Evolutionary conservation across 176 grass and related monocot species (phyloP).

Genomic region (Echinochloa phyllopogon): DNA sequence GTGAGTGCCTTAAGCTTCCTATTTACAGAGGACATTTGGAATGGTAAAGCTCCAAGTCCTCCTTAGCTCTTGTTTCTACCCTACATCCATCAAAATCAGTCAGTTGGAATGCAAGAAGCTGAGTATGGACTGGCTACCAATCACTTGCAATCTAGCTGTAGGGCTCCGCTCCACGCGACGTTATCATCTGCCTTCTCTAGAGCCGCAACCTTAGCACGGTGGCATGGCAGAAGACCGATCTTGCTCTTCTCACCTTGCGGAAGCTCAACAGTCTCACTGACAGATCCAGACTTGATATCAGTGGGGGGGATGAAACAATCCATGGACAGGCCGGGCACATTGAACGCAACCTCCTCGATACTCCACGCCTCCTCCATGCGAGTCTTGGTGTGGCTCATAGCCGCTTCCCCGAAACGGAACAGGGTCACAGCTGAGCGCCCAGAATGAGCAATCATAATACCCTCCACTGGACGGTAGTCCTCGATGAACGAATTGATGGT

Average conservation of each 20-base stretch:
- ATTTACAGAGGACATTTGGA: slow-evolving; percentile 68
- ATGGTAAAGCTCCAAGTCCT: slow-evolving; percentile 57
- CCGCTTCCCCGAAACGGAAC: slow-evolving; percentile 75
- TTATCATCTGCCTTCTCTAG: slow-evolving; percentile 57
- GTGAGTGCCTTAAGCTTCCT: slow-evolving; percentile 50
- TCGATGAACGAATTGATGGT: slow-evolving; percentile 81
- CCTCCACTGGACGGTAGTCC: slow-evolving; percentile 78
- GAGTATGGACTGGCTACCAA: slow-evolving; percentile 25
- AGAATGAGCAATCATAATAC: slow-evolving; percentile 74
- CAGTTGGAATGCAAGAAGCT: slow-evolving; percentile 52
- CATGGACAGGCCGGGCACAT: slow-evolving; percentile 72
- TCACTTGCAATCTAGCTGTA: slow-evolving; percentile 59
- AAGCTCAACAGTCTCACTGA: slow-evolving; percentile 67
- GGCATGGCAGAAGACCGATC: slow-evolving; percentile 43
- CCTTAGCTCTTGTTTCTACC: slow-evolving; percentile 55
- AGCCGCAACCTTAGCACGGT: slow-evolving; percentile 61
- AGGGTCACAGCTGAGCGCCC: slow-evolving; percentile 74
- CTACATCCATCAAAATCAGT: slow-evolving; percentile 66
- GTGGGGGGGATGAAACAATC: slow-evolving; percentile 91
- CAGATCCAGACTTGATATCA: slow-evolving; percentile 74
- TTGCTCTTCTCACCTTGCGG: slow-evolving; percentile 61
- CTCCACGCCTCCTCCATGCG: slow-evolving; percentile 89
- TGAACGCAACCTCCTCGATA: slow-evolving; percentile 87
- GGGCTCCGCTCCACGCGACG: slow-evolving; percentile 53
- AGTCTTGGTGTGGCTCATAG: slow-evolving; percentile 86